Evolutionary conservation across 2,329 filamentous ascomycete genomes (phyloP).

Genomic region (Paecilomyces sp.): DNA sequence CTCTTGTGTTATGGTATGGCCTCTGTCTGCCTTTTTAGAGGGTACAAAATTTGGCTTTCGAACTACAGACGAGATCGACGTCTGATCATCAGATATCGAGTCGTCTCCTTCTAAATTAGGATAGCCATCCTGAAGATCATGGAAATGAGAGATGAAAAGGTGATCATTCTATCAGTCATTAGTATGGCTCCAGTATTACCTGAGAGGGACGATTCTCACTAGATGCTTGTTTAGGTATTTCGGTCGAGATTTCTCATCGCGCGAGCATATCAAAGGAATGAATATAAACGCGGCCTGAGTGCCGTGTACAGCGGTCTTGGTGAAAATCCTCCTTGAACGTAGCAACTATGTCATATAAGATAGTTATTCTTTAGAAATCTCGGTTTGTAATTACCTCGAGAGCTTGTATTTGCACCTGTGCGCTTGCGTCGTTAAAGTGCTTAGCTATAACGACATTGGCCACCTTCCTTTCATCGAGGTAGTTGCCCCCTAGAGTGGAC

Average conservation of each 20-base stretch:
- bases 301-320: constrained; percentile 63
- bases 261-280: constrained; percentile 57
- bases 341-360: constrained; percentile 55
- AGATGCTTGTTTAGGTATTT: constrained; percentile 33
- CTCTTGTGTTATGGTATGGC: constrained; percentile 11
- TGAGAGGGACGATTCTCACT: constrained; percentile 15
- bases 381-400: constrained; percentile 42
- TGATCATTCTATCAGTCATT: constrained; percentile 57
- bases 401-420: constrained; percentile 74
- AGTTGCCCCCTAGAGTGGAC: constrained; percentile 18
- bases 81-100: constrained; percentile 26
- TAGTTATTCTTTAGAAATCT: background rate
- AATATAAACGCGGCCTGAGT: constrained; percentile 76
- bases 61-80: constrained; percentile 31
- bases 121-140: constrained; percentile 65
- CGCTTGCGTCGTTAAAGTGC: constrained; percentile 67
- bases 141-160: constrained; percentile 82
- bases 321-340: constrained; percentile 69
- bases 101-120: constrained; percentile 63
- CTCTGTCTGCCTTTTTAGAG: constrained; percentile 8
- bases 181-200: background rate
- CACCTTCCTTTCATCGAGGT: constrained; percentile 50
- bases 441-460: constrained; percentile 78
- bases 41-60: constrained; percentile 16
- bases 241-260: constrained; percentile 20